phyloP scores from a whole-genome alignment of 495 filamentous ascomycete species.

The Hypomontagnella monticulosa region DNA sequence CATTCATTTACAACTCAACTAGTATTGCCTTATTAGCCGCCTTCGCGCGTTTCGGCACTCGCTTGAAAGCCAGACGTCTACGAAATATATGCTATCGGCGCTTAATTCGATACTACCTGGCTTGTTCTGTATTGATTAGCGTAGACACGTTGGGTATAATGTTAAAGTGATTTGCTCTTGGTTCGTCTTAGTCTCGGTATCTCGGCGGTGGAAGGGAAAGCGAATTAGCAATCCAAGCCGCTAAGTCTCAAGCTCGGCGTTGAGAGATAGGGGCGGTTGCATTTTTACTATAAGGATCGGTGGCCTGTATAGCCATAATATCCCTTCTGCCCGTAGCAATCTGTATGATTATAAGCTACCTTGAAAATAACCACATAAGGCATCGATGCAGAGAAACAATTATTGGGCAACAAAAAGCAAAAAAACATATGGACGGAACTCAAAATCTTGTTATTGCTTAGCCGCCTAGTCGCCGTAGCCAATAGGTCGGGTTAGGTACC shows the following conservation, averaged over 20 bases:
- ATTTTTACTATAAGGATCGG: too few species aligned
- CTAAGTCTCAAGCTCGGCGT: constrained; percentile 21
- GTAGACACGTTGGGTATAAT: not conserved
- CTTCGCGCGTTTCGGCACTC: constrained; percentile 39
- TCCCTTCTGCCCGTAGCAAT: too few species aligned
- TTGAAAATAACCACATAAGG: too few species aligned
- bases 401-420: not conserved
- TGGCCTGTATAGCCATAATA: too few species aligned
- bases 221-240: not conserved
- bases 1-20: constrained; percentile 29
- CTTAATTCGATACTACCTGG: constrained; percentile 27
- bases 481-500: not conserved
- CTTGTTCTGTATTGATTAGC: constrained; percentile 6
- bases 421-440: not conserved
- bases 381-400: too few species aligned
- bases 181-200: constrained; percentile 26
- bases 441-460: not conserved
- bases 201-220: constrained; percentile 12
- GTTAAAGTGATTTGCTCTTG: constrained; percentile 18
- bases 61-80: constrained; percentile 18
- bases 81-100: constrained; percentile 19
- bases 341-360: too few species aligned
- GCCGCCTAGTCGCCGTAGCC: constrained; percentile 5
- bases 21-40: constrained; percentile 37
- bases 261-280: not conserved